These are phyloP conservation scores for Leucosporidium yakuticum DNA, from an alignment of 768 basidiomycete species.

Conservation along the genomic window DNA sequence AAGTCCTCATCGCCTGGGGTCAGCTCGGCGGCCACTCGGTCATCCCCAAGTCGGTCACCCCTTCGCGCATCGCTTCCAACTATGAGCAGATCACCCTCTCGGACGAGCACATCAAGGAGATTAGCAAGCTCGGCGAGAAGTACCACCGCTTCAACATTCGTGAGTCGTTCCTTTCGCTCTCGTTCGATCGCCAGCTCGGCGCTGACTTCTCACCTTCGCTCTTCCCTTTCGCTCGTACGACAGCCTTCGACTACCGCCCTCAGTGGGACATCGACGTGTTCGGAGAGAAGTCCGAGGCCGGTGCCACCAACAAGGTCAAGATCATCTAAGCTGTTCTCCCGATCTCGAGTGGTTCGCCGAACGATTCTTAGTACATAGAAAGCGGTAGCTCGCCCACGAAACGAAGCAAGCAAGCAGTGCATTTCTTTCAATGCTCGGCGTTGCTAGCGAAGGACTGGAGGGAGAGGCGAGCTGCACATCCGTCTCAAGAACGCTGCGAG, in stretches of 20 bases:
- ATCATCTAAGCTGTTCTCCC: constrained; percentile 1
- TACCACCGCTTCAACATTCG: constrained; percentile 59
- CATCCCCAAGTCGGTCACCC: constrained; percentile 71
- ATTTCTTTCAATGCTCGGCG: no score
- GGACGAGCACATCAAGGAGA: constrained; percentile 56
- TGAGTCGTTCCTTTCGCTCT: background rate
- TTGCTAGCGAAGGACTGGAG: no score
- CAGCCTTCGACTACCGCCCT: background rate
- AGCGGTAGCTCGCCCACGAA: no score
- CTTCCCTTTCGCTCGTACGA: background rate
- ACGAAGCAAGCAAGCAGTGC: no score
- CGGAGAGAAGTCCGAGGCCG: constrained; percentile 56
- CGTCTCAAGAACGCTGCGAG: no score
- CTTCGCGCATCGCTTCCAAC: constrained; percentile 61
- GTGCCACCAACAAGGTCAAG: constrained; percentile 38
- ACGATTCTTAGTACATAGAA: no score
- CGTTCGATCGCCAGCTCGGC: background rate
- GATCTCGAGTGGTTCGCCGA: background rate
- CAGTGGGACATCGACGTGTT: constrained; percentile 62
- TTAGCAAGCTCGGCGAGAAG: constrained; percentile 56
- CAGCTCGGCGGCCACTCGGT: constrained; percentile 67
- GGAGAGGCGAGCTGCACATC: no score
- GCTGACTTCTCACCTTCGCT: no score
- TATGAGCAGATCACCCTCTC: constrained; percentile 57
- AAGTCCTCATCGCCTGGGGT: constrained; percentile 79